Base-by-base conservation (phyloP, 352 stramenopile genomes). In the Pelagophyceae sp. region DNA sequence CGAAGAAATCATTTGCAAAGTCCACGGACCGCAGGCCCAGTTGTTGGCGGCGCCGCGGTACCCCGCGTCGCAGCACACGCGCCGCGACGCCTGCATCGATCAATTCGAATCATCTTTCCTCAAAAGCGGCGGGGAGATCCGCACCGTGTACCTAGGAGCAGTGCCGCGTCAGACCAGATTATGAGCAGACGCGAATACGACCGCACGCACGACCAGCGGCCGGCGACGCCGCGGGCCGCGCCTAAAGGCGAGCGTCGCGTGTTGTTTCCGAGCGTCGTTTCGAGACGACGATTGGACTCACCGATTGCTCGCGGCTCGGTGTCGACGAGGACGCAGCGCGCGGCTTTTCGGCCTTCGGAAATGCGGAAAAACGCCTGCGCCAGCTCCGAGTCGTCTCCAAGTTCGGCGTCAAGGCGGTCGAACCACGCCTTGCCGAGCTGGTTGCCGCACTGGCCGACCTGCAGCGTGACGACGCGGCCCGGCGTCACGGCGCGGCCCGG, bases 381-480 rank as follows among this genome's bases (percentile, higher is more conserved):
- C 3, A 29, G n/a, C 29, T 38, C n/a, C n/a, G n/a, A 27, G n/a
- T 71, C 61, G 27, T 71, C 29, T 1, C 15, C 29, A 31, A 40
- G 1, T 3, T 40, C n/a, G 61, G 3, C 1, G 3, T 35, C 33
- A n/a, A 78, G 60, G 2, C 37, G 31, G 50, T 80, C 76, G 6
- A 80, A 40, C 19, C 76, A 25, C 0, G 29, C 32, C 51, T 65
- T 35, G n/a, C 76, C 76, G 27, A 80, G 76, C 76, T 80, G 76
- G 33, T 77, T 80, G 38, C 76, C 76, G 45, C 76, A 80, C 58
- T 80, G 76, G 32, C 76, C 76, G 17, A 80, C 20, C 76, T 80
- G 76, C 32, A 77, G 3, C 15, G 61, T 71, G 15, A 71, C 23
- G 11, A n/a, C n/a, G n/a, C n/a, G n/a, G n/a, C n/a, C n/a, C n/a